Evolutionary conservation across 768 basidiomycete genomes (phyloP).

Genomic region (Leccinum ochraceum): DNA sequence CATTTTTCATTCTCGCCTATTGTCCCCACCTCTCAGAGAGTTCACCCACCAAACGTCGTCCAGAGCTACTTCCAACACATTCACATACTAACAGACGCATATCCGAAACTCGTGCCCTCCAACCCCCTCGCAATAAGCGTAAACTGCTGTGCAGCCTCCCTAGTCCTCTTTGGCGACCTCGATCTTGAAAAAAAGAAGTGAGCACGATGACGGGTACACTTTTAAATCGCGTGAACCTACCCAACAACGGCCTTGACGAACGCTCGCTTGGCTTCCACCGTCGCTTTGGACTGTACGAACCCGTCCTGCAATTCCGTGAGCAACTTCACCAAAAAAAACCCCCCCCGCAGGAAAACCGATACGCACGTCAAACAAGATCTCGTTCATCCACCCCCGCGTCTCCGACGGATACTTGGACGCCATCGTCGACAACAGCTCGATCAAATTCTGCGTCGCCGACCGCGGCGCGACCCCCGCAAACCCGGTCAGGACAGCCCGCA

Average conservation of each 20-base stretch:
- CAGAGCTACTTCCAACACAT: neutral
- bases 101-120: slow-evolving; percentile 85
- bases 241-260: slow-evolving; percentile 72
- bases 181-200: slow-evolving; percentile 39
- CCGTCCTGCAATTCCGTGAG: slow-evolving; percentile 49
- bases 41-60: neutral
- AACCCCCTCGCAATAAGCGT: slow-evolving; percentile 81
- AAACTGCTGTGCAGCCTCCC: slow-evolving; percentile 88
- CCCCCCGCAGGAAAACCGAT: too few species aligned
- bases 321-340: too few species aligned
- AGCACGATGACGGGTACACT: neutral
- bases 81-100: slow-evolving; percentile 61
- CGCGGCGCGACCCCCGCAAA: slow-evolving; percentile 86
- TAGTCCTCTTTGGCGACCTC: slow-evolving; percentile 67
- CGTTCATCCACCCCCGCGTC: slow-evolving; percentile 69
- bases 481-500: slow-evolving; percentile 73
- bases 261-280: slow-evolving; percentile 71
- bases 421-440: slow-evolving; percentile 75
- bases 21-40: too few species aligned
- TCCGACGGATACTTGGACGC: slow-evolving; percentile 56
- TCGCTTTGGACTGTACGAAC: slow-evolving; percentile 74
- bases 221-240: slow-evolving; percentile 40
- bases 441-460: slow-evolving; percentile 79
- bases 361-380: slow-evolving; percentile 51
- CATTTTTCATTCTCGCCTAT: neutral